Conservation (phyloP, 257 asterid species). For the Nicotiana attenuata region DNA sequence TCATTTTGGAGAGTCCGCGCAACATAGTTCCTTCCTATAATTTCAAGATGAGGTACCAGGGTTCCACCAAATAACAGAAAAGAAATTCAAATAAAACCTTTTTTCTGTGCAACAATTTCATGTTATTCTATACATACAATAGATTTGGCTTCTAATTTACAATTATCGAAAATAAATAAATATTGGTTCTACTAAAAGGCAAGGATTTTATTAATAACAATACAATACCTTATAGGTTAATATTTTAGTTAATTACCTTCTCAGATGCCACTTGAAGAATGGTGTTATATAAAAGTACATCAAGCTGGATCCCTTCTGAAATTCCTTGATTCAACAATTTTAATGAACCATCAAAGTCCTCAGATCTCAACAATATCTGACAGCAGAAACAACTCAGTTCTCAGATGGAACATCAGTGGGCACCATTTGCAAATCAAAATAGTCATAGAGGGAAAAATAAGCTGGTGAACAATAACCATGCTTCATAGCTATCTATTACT, state of each 20-base stretch:
- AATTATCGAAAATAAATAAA: no score
- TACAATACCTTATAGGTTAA: neutral
- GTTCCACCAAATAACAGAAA: no score
- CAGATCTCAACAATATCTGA: conserved; percentile 47
- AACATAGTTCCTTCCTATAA: no score
- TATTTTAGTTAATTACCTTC: conserved; percentile 39
- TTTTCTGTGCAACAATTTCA: no score
- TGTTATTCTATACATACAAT: no score
- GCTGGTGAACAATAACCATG: neutral
- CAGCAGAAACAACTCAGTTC: neutral
- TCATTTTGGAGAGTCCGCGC: no score
- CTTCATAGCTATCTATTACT: neutral
- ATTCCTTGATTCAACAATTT: conserved; percentile 39
- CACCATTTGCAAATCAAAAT: neutral
- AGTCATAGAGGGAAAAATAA: neutral
- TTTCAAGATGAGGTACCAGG: no score
- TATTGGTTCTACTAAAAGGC: no score
- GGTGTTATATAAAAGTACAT: conserved; percentile 54
- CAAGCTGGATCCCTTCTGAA: conserved; percentile 56
- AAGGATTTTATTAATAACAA: neutral
- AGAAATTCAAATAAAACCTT: no score
- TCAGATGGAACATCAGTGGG: neutral
- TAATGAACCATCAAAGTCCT: conserved; percentile 51
- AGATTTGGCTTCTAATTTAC: no score
- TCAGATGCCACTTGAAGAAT: conserved; percentile 55